Base-by-base conservation (phyloP, 1,284 basidiomycete species). In the Acaromyces ingoldii region DNA sequence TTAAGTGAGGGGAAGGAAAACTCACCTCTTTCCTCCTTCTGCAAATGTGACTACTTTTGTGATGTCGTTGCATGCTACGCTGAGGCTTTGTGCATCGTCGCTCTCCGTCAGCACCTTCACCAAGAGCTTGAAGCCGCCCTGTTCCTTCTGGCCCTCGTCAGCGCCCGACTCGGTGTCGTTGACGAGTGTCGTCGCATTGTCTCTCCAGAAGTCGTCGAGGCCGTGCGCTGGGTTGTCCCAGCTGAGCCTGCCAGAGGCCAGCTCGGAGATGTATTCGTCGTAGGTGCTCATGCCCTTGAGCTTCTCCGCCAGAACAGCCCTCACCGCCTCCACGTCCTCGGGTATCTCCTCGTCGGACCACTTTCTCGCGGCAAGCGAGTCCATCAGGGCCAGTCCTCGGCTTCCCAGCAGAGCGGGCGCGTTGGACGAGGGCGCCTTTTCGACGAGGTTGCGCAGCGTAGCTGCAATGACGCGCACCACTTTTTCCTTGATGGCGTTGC, bases 201-300 rank as follows among this genome's bases (percentile, higher is more conserved):
- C 90, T 71, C 88, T 89, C 93, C 93, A 98, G 78, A 99, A 99
- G 47, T 91, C 85, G 54, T 97, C 93, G 6, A 88, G 89, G 71
- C 91, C 88, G 73, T 98, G 95, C 17, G 91, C 88, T 4, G 93
- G 92, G 36, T 62, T 70, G 5, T 90, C 86, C 89, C 91, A 97
- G 4, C 89, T 87, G 11, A 98, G 79, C 73, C 91, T 89, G 1
- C 92, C 92, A 1, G 88, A 90, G 25, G 84, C 80, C 17, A 98
- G 79, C 76, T 98, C 93, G 0, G 90, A 91, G 6, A 83, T 83
- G 74, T 97, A 98, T 77, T 96, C 91, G 74, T 97, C 95, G 75
- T 88, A 97, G 0, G 91, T 65, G 22, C 26, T 93, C 69, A 98
- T 78, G 55, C 87, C 89, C 66, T 93, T 85, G 75, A 92, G 88